Base-by-base conservation (phyloP, 495 filamentous ascomycete genomes). In the Podospora didyma region DNA sequence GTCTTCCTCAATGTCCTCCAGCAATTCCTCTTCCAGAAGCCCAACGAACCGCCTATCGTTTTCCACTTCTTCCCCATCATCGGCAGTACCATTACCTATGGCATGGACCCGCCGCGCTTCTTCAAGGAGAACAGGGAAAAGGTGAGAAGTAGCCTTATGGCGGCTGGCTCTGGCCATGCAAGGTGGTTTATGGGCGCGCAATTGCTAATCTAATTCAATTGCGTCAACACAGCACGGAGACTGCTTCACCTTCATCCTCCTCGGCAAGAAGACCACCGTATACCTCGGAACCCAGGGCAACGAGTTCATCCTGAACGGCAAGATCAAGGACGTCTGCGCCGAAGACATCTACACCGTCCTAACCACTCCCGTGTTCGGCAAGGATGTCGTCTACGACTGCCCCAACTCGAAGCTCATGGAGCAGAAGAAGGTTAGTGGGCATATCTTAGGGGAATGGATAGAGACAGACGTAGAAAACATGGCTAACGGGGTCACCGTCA, bases 311-410 rank as follows among this genome's bases (percentile, higher is more conserved):
- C 79, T 94, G 47, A 92, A 94, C 69, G 89, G 86, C 61, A 94
- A 92, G 67, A 77, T 89, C 46, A 85, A 83, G 64, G 89, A 93
- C 67, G 84, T 93, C 45, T 86, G 82, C 65, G 89, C 89, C 12
- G 89, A 94, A 69, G 89, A 93, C 35, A 82, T 92, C 61, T 94
- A 94, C 70, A 82, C 82, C 26, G 84, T 86, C 45, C 77, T 95
- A 46, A 95, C 90, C 5, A 92, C 87, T 5, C 90, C 90, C 2
- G 88, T 95, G 31, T 95, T 95, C 62, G 90, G 90, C 55, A 84
- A 84, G 42, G 89, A 90, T 71, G 89, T 95, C 20, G 87, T 93
- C 17, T 95, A 92, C 67, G 90, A 95, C 70, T 91, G 89, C 67
- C 89, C 90, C 24, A 93, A 93, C 65, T 76, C 88, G 48, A 92